These are phyloP conservation scores for Peronosclerospora sorghi DNA, from an alignment of 352 stramenopile species.

Conservation along the genomic window DNA sequence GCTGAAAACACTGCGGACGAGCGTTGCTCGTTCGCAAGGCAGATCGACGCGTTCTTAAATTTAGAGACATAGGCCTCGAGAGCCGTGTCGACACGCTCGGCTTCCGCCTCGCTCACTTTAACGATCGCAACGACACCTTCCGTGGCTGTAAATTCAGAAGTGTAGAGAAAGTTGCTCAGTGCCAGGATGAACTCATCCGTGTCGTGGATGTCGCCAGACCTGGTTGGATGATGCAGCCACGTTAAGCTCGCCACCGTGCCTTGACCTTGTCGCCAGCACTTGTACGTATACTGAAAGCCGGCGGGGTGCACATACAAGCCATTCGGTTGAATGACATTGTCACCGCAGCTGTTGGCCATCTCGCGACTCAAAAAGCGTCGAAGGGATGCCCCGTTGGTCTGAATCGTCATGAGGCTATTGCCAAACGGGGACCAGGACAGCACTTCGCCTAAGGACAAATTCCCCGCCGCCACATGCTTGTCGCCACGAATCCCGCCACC, in stretches of 20 bases:
- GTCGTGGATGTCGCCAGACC: conserved; percentile 34
- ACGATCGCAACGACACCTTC: conserved; percentile 23
- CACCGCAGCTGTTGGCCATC: conserved; percentile 38
- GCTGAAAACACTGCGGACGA: conserved; percentile 18
- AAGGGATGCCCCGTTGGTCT: conserved; percentile 43
- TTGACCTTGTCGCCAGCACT: conserved; percentile 26
- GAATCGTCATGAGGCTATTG: conserved; percentile 47
- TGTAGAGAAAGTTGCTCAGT: conserved; percentile 51
- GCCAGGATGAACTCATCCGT: conserved; percentile 46
- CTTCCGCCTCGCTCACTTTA: conserved; percentile 34
- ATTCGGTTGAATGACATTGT: conserved; percentile 34
- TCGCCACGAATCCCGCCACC: conserved; percentile 56
- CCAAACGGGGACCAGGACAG: conserved; percentile 59
- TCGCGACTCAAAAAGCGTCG: conserved; percentile 48
- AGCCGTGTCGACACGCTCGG: conserved; percentile 32
- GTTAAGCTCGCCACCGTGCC: conserved; percentile 35
- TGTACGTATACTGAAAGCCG: conserved; percentile 61
- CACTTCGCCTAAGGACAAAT: conserved; percentile 44
- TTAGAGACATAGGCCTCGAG: conserved; percentile 33
- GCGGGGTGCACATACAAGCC: conserved; percentile 54
- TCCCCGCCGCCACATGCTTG: conserved; percentile 35
- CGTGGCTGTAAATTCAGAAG: conserved; percentile 33
- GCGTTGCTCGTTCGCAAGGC: conserved; percentile 16
- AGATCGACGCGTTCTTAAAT: conserved; percentile 7
- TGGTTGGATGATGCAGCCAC: conserved; percentile 50